Evolutionary conservation across 768 basidiomycete genomes (phyloP), one percentile per base, ranked within the genome.

Genomic region (Trametes coccinea): DNA sequence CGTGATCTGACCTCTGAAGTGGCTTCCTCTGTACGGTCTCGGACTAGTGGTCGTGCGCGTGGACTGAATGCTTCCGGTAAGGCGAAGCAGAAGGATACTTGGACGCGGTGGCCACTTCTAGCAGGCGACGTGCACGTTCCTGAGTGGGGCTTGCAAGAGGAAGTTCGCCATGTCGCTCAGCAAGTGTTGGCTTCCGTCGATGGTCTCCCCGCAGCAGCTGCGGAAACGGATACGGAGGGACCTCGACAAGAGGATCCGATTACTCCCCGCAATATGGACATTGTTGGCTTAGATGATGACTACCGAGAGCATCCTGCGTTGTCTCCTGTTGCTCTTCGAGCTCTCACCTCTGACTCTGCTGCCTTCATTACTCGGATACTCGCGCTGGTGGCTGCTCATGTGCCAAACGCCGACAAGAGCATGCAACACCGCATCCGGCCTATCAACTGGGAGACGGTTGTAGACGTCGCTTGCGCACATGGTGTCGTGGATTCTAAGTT

Each of bases 21-120:
- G 7, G 10, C 29, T 41, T 55, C 56, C 3, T 54, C 59, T 27
- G 16, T 27, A 6, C 46, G 40, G n/a, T 46, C 50, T 29, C 53
- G 29, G n/a, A 14, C 45, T 29, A 53, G 43, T 50, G 41, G 43
- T 27, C 63, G 37, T 33, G 49, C 52, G n/a, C 54, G 50, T 53
- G 52, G 46, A 47, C 58, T 34, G 64, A 55, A 62, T 70, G 70
- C 67, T 63, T 34, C 49, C 33, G 66, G 71, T 69, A 66, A 68
- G 67, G 45, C n/a, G 22, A 60, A 65, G 51, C 33, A 39, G 43
- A 72, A 69, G 69, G 83, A 88, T 66, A 76, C 75, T 0, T 92
- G 89, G 89, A 90, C 90, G 0, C 78, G 84, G 6, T 93, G 91
- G 91, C 91, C 91, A 1, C 80, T 92, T 53, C 79, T 84, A 16